Conservation (phyloP, 1,284 basidiomycete species). For the Malassezia vespertilionis region DNA sequence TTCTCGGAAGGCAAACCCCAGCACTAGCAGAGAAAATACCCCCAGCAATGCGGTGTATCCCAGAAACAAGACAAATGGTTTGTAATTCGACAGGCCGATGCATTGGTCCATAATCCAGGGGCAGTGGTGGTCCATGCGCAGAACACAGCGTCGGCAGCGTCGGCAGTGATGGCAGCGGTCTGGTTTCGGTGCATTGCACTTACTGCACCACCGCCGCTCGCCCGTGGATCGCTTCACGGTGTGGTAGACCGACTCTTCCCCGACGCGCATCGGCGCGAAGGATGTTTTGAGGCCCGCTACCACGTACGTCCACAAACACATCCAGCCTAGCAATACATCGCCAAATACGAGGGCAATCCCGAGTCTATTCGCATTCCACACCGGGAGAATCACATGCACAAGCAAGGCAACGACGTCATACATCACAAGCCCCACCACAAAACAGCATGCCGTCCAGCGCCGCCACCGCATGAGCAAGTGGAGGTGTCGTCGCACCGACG, state of each 20-base stretch:
- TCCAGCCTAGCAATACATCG: neutral
- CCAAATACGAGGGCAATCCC: too few relatives aligned
- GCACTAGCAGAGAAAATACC: neutral
- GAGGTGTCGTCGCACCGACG: too few relatives aligned
- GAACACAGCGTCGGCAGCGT: conserved; percentile 60
- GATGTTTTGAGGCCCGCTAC: neutral
- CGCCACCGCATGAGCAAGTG: conserved; percentile 1
- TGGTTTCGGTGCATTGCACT: conserved; percentile 56
- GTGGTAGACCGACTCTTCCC: neutral
- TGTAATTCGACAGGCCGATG: conserved; percentile 64
- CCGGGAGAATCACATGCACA: neutral
- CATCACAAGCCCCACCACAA: neutral
- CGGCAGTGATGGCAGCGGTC: conserved; percentile 66
- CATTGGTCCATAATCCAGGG: conserved; percentile 63
- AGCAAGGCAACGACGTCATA: neutral
- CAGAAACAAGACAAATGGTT: conserved; percentile 81
- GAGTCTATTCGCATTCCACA: conserved; percentile 1
- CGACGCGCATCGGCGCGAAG: neutral
- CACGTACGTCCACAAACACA: conserved; percentile 6
- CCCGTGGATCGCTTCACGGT: conserved; percentile 34
- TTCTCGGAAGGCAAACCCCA: neutral
- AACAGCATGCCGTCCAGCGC: neutral
- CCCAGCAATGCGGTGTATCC: conserved; percentile 4
- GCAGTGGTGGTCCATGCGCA: conserved; percentile 64
- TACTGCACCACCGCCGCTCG: conserved; percentile 38